Percentiles rank a stretch among this genome's conserved stretches.
Conservation (phyloP, 257 asterid genomes). For the Dorcoceras hygrometricum region DNA sequence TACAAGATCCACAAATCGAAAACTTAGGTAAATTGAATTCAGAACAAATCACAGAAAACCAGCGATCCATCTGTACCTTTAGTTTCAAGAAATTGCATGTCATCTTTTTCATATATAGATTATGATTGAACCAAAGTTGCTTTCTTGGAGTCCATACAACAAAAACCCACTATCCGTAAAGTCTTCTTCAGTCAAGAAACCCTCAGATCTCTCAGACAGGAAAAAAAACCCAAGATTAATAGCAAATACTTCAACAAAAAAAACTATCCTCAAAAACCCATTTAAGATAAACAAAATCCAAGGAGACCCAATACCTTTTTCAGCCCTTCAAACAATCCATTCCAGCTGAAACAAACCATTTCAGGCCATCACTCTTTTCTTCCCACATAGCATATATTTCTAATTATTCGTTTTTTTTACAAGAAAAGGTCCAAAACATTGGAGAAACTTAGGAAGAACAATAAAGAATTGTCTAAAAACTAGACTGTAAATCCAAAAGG, state of each 20-base stretch:
- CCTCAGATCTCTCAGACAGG: conserved; percentile 17
- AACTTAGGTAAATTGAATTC: neutral
- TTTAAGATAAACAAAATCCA: conserved; percentile 15
- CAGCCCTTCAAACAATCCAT: conserved; percentile 19
- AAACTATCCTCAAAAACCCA: neutral
- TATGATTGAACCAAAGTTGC: neutral
- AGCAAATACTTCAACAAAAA: neutral
- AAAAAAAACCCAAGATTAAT: neutral
- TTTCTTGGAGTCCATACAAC: conserved; percentile 10
- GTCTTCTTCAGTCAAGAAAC: conserved; percentile 18
- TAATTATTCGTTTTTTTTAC: no score
- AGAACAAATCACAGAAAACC: no score
- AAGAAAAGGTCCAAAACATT: neutral
- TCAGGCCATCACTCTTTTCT: neutral
- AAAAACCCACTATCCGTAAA: conserved; percentile 16
- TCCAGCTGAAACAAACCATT: conserved; percentile 23
- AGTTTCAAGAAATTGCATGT: neutral
- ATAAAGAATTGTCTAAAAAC: conserved; percentile 10
- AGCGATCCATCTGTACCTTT: neutral
- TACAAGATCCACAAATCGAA: conserved; percentile 15
- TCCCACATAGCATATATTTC: neutral
- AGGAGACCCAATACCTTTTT: conserved; percentile 27
- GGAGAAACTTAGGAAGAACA: neutral
- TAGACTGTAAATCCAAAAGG: conserved; percentile 15
- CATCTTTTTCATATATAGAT: neutral